These are phyloP conservation scores for Teunomyces lycoperdinae DNA, from an alignment of 805 yeast genomes.

Conservation along the genomic window DNA sequence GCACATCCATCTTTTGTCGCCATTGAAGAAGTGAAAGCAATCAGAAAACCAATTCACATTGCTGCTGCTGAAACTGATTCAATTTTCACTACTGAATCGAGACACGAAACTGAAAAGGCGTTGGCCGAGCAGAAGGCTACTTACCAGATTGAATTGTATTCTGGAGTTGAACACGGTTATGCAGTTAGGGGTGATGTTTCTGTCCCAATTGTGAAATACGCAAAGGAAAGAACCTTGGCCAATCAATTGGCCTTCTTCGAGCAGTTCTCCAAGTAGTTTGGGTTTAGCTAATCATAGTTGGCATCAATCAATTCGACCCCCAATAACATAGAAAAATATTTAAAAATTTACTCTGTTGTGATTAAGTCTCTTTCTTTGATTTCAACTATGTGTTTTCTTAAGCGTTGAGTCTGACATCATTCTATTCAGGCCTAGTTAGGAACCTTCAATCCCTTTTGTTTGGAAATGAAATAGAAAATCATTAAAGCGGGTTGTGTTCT, in stretches of 20 bases:
- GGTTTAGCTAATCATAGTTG: neutral
- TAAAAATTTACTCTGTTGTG: too few relatives aligned
- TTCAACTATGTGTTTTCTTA: too few relatives aligned
- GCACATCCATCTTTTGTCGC: slow-evolving; percentile 82
- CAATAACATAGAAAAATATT: too few relatives aligned
- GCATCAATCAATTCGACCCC: too few relatives aligned
- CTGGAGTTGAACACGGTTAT: slow-evolving; percentile 73
- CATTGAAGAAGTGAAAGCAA: slow-evolving; percentile 59
- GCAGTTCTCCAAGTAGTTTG: neutral
- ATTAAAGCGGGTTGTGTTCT: too few relatives aligned
- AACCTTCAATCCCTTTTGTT: too few relatives aligned
- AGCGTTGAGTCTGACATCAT: too few relatives aligned
- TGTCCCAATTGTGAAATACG: slow-evolving; percentile 52
- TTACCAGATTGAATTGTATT: slow-evolving; percentile 60
- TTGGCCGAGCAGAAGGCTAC: slow-evolving; percentile 50
- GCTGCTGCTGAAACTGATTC: slow-evolving; percentile 75
- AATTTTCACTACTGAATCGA: slow-evolving; percentile 60
- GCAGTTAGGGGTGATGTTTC: slow-evolving; percentile 72
- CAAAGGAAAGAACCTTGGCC: slow-evolving; percentile 61
- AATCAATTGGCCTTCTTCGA: slow-evolving; percentile 32
- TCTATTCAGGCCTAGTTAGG: too few relatives aligned
- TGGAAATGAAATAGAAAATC: too few relatives aligned
- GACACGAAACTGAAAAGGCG: slow-evolving; percentile 58
- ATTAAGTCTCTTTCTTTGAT: too few relatives aligned
- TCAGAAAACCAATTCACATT: slow-evolving; percentile 65